phyloP scores from a whole-genome alignment of 768 basidiomycete species.

The Dentipellis fragilis region DNA sequence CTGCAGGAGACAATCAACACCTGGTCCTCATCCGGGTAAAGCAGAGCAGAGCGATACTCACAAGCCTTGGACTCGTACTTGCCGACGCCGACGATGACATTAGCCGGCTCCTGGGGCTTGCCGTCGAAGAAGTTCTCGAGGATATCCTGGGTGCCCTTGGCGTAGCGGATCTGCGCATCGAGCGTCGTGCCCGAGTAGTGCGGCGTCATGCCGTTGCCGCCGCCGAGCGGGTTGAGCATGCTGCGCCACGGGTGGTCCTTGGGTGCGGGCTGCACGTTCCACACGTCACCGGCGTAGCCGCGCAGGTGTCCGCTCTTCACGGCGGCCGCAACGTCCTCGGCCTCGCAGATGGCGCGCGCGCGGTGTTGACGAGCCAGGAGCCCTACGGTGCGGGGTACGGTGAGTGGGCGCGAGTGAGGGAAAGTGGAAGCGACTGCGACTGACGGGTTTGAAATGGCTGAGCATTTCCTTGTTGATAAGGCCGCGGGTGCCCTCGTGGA shows the following conservation, averaged over 20 bases:
- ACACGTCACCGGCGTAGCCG: conserved; percentile 24
- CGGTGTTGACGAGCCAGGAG: conserved; percentile 36
- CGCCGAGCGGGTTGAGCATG: conserved; percentile 26
- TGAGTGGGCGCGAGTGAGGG: neutral
- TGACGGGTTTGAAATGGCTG: conserved; percentile 29
- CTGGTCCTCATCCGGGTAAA: too few relatives aligned
- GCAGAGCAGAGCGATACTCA: neutral
- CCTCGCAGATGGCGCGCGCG: conserved; percentile 33
- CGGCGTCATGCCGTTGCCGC: conserved; percentile 33
- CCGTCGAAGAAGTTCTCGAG: conserved; percentile 20
- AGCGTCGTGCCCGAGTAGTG: conserved; percentile 30
- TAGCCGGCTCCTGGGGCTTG: conserved; percentile 27
- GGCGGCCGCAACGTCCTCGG: conserved; percentile 29
- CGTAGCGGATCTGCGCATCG: conserved; percentile 37
- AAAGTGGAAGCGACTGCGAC: conserved; percentile 3
- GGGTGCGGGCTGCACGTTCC: conserved; percentile 30
- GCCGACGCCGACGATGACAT: conserved; percentile 28
- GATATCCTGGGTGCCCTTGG: conserved; percentile 24
- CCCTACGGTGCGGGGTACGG: neutral
- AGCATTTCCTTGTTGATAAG: conserved; percentile 33
- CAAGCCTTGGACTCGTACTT: conserved; percentile 2
- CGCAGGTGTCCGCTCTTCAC: conserved; percentile 29
- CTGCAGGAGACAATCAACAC: neutral
- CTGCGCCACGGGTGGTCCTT: conserved; percentile 34
- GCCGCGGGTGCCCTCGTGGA: conserved; percentile 31